Base-by-base conservation (phyloP, 768 basidiomycete species). In the Sporobolomyces pararoseus region DNA sequence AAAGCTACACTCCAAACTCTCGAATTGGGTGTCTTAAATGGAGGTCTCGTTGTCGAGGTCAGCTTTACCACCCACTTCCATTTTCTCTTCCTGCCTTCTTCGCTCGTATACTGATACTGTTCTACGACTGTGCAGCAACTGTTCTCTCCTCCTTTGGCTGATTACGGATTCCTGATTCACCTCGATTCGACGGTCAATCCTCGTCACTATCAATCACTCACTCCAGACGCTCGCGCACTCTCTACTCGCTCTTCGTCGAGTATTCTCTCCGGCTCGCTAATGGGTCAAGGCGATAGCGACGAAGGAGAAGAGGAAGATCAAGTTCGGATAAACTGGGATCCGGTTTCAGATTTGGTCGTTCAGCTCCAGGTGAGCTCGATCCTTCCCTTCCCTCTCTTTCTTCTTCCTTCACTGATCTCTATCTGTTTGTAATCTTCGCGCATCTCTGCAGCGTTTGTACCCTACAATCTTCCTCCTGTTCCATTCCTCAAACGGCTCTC, bases 141-240 rank as follows among this genome's bases (percentile, higher is more conserved):
- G 61, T 96, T 97, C 81, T 81, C 85, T 14, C 91, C 95, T 74
- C 89, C 93, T 0, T 84, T 85, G 4, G 82, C 85, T 4, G 89
- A 93, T 75, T 99, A 96, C 76, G 88, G 96, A 75, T 84, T 97
- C 74, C 73, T 96, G 12, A 82, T 98, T 39, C 84, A 89, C 67
- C 84, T 98, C 27, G 83, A 92, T 50, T 82, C 86, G 0, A 59
- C 81, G 19, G 79, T 83, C 3, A 79, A 91, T 3, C 86, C 91
- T 2, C 85, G 90, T 27, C 89, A 91, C 77, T 80, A 84, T 69
- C 90, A 97, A 77, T 86, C 87, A 53, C 76, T 93, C 21, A 73
- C 82, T 6, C 83, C 84, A 0, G 83, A 88, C 71, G 67, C 81
- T 2, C 78, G 79, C 2, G 77, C 84, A 1, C 84, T 88, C 78